These are phyloP conservation scores for Arxiozyma heterogenica DNA, from an alignment of 1,139 yeast species.

Conservation along the genomic window DNA sequence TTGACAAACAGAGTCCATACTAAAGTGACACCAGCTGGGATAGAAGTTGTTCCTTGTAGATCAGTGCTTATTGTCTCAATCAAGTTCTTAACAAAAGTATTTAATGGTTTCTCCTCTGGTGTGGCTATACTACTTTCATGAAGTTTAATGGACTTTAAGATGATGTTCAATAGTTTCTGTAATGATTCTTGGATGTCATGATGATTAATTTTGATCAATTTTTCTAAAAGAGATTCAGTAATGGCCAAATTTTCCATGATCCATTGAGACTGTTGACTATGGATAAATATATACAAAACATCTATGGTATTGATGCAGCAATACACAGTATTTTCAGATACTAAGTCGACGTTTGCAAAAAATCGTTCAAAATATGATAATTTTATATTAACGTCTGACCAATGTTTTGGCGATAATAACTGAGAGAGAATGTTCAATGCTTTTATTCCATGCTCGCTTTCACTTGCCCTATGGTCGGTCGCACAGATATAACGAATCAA, in stretches of 20 bases:
- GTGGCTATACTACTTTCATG: slow-evolving; percentile 30
- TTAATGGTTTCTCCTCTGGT: slow-evolving; percentile 51
- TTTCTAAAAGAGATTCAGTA: slow-evolving; percentile 67
- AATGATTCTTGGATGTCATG: slow-evolving; percentile 76
- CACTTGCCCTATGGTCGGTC: slow-evolving; percentile 77
- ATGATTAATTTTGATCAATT: slow-evolving; percentile 73
- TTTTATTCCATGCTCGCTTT: slow-evolving; percentile 71
- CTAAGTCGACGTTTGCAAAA: slow-evolving; percentile 67
- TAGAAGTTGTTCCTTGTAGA: slow-evolving; percentile 68
- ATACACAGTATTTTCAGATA: slow-evolving; percentile 48
- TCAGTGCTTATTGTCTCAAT: slow-evolving; percentile 74
- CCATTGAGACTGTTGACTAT: slow-evolving; percentile 71
- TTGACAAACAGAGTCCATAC: slow-evolving; percentile 75
- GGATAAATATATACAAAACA: slow-evolving; percentile 77
- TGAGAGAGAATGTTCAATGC: slow-evolving; percentile 70
- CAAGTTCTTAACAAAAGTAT: slow-evolving; percentile 52
- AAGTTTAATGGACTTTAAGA: slow-evolving; percentile 52
- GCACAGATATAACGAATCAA: slow-evolving; percentile 82
- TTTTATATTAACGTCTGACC: slow-evolving; percentile 85
- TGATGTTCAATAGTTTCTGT: slow-evolving; percentile 61
- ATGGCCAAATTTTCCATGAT: slow-evolving; percentile 58
- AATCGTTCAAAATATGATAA: slow-evolving; percentile 81
- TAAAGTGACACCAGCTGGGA: slow-evolving; percentile 83
- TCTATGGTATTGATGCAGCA: slow-evolving; percentile 85
- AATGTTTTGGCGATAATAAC: slow-evolving; percentile 58